Evolutionary conservation across 345 rosid species (phyloP).

Genomic region (Microcos paniculata): DNA sequence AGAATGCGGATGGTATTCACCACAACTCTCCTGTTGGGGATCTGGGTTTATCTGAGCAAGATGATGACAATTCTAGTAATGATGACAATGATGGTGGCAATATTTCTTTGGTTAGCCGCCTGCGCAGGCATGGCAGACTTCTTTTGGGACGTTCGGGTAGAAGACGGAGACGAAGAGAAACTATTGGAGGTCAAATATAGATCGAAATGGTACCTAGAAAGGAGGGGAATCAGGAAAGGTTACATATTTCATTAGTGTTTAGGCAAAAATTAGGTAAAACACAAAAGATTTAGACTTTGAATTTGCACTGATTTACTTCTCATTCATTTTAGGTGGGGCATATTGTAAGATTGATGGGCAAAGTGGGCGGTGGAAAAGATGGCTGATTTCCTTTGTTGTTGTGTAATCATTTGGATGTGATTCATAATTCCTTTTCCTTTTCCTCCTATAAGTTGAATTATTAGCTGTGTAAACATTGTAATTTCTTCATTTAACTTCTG

Average conservation of each 20-base stretch:
- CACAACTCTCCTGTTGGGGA: slow-evolving; percentile 30
- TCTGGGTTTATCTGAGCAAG: slow-evolving; percentile 41
- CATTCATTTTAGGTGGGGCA: slow-evolving; percentile 5
- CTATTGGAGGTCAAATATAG: slow-evolving; percentile 25
- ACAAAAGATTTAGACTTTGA: slow-evolving; percentile 15
- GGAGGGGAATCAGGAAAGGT: slow-evolving; percentile 14
- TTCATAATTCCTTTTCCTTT: not conserved
- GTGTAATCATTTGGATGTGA: slow-evolving; percentile 5
- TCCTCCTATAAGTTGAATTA: not conserved
- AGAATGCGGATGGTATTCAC: slow-evolving; percentile 29
- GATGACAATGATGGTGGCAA: slow-evolving; percentile 31
- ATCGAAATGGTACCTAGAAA: not conserved
- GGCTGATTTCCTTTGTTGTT: slow-evolving; percentile 10
- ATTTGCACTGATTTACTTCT: slow-evolving; percentile 17
- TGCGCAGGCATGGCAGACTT: slow-evolving; percentile 61
- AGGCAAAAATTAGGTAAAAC: slow-evolving; percentile 14
- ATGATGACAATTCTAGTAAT: slow-evolving; percentile 37
- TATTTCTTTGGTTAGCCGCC: slow-evolving; percentile 60
- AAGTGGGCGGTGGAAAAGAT: not conserved
- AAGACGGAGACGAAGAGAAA: slow-evolving; percentile 72
- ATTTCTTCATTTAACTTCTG: not conserved
- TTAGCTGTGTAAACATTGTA: not conserved
- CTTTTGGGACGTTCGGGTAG: slow-evolving; percentile 70
- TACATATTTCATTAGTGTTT: slow-evolving; percentile 13
- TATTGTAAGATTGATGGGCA: not conserved